Conservation (phyloP, 176 grass and related monocot genomes). For the Aechmea fasciata region DNA sequence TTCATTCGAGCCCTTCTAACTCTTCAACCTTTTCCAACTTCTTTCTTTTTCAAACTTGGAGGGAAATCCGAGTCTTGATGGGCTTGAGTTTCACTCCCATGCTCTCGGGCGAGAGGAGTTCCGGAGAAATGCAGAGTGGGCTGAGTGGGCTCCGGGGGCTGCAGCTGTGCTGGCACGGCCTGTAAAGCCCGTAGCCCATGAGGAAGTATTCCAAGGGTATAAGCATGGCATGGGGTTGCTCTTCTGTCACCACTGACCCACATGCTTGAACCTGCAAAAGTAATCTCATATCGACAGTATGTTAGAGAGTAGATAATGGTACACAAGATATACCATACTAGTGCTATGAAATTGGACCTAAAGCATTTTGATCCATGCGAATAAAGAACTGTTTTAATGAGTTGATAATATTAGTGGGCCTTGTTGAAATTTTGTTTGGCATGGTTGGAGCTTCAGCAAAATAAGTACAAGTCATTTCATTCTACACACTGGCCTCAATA, state of each 20-base stretch:
- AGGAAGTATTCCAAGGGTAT: conserved; percentile 93
- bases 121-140: conserved; percentile 66
- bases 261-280: conserved; percentile 71
- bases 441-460: no score
- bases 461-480: no score
- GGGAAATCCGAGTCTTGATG: conserved; percentile 72
- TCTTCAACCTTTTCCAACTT: conserved; percentile 4
- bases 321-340: no score
- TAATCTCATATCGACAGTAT: no score
- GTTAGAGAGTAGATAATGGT: no score
- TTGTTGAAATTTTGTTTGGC: no score
- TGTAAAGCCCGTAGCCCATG: conserved; percentile 74
- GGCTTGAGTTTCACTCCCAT: conserved; percentile 98
- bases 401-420: no score
- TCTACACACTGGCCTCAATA: no score
- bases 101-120: conserved; percentile 92
- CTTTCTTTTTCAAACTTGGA: conserved; percentile 26
- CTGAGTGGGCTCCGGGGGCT: conserved; percentile 67
- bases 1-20: conserved; percentile 23
- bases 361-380: no score
- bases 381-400: no score
- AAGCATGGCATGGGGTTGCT: conserved; percentile 89
- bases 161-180: conserved; percentile 45
- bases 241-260: conserved; percentile 78
- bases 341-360: no score